Evolutionary conservation across 1,284 basidiomycete genomes (phyloP).

Genomic region (Phellinidium pouzarii): DNA sequence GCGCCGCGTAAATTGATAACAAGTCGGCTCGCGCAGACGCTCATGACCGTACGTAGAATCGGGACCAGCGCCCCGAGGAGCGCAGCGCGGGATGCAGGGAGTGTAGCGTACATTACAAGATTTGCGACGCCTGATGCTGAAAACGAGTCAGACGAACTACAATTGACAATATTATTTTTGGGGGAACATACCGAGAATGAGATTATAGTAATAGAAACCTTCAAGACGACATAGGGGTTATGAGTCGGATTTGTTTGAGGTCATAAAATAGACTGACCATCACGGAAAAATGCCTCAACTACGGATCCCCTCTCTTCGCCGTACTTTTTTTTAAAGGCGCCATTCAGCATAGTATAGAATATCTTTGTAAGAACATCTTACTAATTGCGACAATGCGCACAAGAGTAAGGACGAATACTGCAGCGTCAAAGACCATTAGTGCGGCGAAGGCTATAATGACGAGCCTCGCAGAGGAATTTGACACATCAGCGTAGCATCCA

Average conservation of each 20-base stretch:
- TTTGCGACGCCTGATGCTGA: conserved; percentile 14
- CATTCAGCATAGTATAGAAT: not conserved
- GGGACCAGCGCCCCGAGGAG: conserved; percentile 10
- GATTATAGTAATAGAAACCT: conserved; percentile 13
- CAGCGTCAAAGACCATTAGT: conserved; percentile 12
- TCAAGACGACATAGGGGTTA: not conserved
- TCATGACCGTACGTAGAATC: conserved; percentile 7
- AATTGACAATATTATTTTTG: not conserved
- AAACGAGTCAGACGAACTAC: not conserved
- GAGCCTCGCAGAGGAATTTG: not conserved
- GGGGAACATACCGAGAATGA: conserved; percentile 5
- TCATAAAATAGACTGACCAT: conserved; percentile 4
- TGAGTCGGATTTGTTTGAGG: not conserved
- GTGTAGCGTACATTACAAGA: conserved; percentile 7
- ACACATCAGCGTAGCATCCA: conserved; percentile 1
- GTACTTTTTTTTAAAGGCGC: not conserved
- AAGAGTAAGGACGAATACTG: conserved; percentile 6
- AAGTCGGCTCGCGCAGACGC: conserved; percentile 12
- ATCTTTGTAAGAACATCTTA: not conserved
- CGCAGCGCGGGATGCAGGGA: conserved; percentile 1
- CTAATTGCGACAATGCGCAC: conserved; percentile 2
- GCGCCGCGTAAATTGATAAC: conserved; percentile 15
- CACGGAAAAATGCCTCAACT: conserved; percentile 8
- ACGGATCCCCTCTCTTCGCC: conserved; percentile 10
- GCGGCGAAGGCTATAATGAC: conserved; percentile 12